A percentile compares a stretch with the other conserved stretches of the same genome.
phyloP scores from a whole-genome alignment of 129 eudicot species.

The Erigeron canadensis region DNA sequence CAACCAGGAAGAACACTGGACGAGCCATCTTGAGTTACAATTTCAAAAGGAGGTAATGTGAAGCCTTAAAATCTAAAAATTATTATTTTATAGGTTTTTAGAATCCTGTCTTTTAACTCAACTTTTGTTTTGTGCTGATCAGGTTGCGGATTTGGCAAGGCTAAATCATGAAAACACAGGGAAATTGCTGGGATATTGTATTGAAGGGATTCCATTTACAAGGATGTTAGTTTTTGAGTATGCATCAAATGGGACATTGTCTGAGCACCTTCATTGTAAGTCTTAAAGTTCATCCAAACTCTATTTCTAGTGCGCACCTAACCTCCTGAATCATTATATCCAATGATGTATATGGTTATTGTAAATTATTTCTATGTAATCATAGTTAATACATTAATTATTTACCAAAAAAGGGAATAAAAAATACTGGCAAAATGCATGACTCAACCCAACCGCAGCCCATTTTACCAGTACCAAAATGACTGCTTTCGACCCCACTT shows the following conservation, averaged over 20 bases:
- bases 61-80: background rate
- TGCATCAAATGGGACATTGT: conserved; percentile 93
- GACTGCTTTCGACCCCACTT: too few relatives aligned
- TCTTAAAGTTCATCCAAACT: background rate
- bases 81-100: background rate
- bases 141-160: conserved; percentile 93
- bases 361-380: too few relatives aligned
- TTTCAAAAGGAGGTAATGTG: conserved; percentile 74
- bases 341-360: too few relatives aligned
- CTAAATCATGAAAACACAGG: conserved; percentile 72
- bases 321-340: too few relatives aligned
- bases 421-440: too few relatives aligned
- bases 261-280: conserved; percentile 95
- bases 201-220: conserved; percentile 75
- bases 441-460: too few relatives aligned
- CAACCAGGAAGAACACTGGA: conserved; percentile 77
- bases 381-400: too few relatives aligned
- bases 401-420: too few relatives aligned
- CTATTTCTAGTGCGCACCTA: background rate
- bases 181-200: conserved; percentile 78
- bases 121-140: conserved; percentile 19
- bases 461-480: too few relatives aligned
- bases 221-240: conserved; percentile 96
- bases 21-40: conserved; percentile 77
- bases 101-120: conserved; percentile 6